Conservation (phyloP, 2,329 filamentous ascomycete genomes). For the Arachnomyces sp. region DNA sequence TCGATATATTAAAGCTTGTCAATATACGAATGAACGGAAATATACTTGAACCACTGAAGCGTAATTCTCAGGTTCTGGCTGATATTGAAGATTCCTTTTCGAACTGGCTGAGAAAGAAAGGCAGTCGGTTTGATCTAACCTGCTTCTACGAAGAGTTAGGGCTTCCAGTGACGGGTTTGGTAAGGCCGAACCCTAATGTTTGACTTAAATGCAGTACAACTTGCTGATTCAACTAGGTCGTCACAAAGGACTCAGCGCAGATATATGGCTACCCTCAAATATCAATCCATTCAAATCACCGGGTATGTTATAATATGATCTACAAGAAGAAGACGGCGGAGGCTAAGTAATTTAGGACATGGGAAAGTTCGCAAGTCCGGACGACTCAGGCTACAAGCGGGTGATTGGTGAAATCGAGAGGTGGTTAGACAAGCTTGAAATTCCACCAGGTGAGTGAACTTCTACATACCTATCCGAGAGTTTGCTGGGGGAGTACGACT, state of each 20-base stretch:
- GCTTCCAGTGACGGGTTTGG: slow-evolving; percentile 1
- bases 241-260: slow-evolving; percentile 4
- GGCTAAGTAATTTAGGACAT: slow-evolving; percentile 1
- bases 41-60: slow-evolving; percentile 4
- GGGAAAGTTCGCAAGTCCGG: slow-evolving; percentile 2
- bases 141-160: slow-evolving; percentile 8
- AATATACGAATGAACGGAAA: slow-evolving; percentile 1
- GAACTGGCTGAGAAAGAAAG: slow-evolving; percentile 4
- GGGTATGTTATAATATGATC: background rate
- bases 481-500: no score
- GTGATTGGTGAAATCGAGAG: background rate
- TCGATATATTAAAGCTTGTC: background rate
- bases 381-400: slow-evolving; percentile 4
- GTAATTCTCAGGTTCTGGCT: slow-evolving; percentile 4
- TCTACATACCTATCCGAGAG: no score
- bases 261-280: slow-evolving; percentile 4
- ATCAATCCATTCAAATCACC: slow-evolving; percentile 6
- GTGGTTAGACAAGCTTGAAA: no score
- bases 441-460: no score
- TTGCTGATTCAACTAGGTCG: background rate
- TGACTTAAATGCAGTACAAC: background rate
- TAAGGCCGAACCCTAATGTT: background rate
- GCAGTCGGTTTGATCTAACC: slow-evolving; percentile 2
- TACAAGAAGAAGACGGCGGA: background rate
- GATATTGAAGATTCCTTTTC: slow-evolving; percentile 5